Conservation (phyloP, 164 flowering plant genomes). For the Aristolochia fimbriata region DNA sequence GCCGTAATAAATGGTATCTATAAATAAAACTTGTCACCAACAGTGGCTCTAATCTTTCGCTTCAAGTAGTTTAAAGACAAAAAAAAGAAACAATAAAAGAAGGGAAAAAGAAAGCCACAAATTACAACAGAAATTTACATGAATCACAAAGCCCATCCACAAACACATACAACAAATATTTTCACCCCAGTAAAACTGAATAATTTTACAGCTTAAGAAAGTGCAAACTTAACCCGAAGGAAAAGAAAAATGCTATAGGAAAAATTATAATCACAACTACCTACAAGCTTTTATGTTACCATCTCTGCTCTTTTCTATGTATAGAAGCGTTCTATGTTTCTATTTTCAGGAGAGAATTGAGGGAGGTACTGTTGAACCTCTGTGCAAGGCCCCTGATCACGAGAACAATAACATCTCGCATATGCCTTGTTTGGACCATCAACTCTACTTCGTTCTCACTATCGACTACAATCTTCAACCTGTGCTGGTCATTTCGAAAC, state of each 20-base stretch:
- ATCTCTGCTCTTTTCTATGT: neutral
- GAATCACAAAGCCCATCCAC: too few relatives aligned
- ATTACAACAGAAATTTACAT: too few relatives aligned
- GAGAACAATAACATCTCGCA: constrained; percentile 79
- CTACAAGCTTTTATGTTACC: neutral
- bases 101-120: too few relatives aligned
- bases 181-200: too few relatives aligned
- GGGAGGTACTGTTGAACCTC: constrained; percentile 90
- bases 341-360: constrained; percentile 84
- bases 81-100: too few relatives aligned
- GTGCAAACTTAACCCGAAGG: neutral
- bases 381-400: constrained; percentile 90
- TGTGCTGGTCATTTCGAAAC: constrained; percentile 83
- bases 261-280: neutral
- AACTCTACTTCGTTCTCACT: constrained; percentile 86
- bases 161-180: too few relatives aligned
- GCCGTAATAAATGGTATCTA: too few relatives aligned
- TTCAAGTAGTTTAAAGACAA: too few relatives aligned
- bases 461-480: constrained; percentile 84
- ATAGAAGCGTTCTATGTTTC: constrained; percentile 29
- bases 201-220: too few relatives aligned
- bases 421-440: constrained; percentile 84
- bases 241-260: neutral
- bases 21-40: too few relatives aligned
- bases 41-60: too few relatives aligned